Percentiles rank a stretch among this genome's conserved stretches.
Evolutionary conservation across 805 yeast genomes (phyloP).

Genomic region (Metschnikowia rubicola): DNA sequence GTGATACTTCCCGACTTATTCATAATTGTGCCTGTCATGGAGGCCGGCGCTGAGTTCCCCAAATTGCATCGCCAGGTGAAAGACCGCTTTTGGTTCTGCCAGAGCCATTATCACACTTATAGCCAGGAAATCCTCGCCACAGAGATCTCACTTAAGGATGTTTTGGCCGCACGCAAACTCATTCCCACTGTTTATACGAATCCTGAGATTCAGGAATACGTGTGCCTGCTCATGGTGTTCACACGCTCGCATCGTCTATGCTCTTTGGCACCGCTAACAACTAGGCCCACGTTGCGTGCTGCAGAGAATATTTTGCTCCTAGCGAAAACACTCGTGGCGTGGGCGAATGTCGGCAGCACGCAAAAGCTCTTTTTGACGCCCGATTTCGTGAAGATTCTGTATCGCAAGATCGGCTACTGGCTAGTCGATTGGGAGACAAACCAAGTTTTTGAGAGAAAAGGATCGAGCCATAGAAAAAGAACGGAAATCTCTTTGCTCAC

Average conservation of each 20-base stretch:
- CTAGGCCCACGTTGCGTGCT: slow-evolving; percentile 33
- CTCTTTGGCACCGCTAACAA: slow-evolving; percentile 35
- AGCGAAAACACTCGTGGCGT: slow-evolving; percentile 26
- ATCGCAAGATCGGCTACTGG: slow-evolving; percentile 41
- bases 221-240: slow-evolving; percentile 35
- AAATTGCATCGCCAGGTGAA: slow-evolving; percentile 14
- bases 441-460: slow-evolving; percentile 11
- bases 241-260: slow-evolving; percentile 38
- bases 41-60: slow-evolving; percentile 4
- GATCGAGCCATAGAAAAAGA: slow-evolving; percentile 17
- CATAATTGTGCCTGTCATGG: slow-evolving; percentile 13
- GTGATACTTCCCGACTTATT: slow-evolving; percentile 11
- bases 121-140: slow-evolving; percentile 5
- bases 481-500: slow-evolving; percentile 32
- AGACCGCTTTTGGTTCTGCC: slow-evolving; percentile 19
- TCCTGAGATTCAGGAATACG: slow-evolving; percentile 35
- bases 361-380: slow-evolving; percentile 32
- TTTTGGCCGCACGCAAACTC: slow-evolving; percentile 5
- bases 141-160: not conserved
- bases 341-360: slow-evolving; percentile 3
- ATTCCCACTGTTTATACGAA: slow-evolving; percentile 23
- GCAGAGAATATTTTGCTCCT: slow-evolving; percentile 29
- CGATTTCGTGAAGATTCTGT: slow-evolving; percentile 35
- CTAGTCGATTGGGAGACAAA: slow-evolving; percentile 41
- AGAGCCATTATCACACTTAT: slow-evolving; percentile 8